Evolutionary conservation across 2,329 filamentous ascomycete species (phyloP).

Genomic region (Penicillium sp.): DNA sequence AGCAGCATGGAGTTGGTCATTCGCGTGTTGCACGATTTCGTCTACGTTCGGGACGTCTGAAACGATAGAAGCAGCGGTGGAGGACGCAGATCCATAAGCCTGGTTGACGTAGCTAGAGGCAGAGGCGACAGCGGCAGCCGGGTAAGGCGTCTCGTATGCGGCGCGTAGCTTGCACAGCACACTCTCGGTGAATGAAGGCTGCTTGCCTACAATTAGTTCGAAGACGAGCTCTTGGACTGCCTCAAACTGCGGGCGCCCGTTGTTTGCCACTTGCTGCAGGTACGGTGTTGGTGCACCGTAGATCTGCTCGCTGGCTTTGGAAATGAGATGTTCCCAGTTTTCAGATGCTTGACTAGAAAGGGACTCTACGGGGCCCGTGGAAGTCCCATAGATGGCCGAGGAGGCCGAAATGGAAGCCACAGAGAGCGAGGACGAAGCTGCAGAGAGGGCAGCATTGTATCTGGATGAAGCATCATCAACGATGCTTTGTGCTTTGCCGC

Average conservation of each 20-base stretch:
- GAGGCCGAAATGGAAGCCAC: slow-evolving; percentile 43
- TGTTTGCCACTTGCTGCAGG: slow-evolving; percentile 61
- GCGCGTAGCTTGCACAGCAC: slow-evolving; percentile 69
- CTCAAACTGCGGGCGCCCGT: slow-evolving; percentile 63
- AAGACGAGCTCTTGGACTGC: slow-evolving; percentile 70
- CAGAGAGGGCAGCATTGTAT: slow-evolving; percentile 46
- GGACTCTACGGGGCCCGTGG: slow-evolving; percentile 45
- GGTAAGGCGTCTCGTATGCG: slow-evolving; percentile 65
- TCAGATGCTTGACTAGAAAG: slow-evolving; percentile 56
- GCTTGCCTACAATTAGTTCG: slow-evolving; percentile 73
- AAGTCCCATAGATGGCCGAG: slow-evolving; percentile 46
- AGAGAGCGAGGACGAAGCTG: slow-evolving; percentile 44
- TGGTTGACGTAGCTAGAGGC: slow-evolving; percentile 55
- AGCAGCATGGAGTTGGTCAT: slow-evolving; percentile 56
- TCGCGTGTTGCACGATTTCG: slow-evolving; percentile 56
- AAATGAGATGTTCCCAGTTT: slow-evolving; percentile 63
- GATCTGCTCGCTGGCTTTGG: slow-evolving; percentile 65
- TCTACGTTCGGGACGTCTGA: slow-evolving; percentile 59
- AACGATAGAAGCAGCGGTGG: slow-evolving; percentile 35
- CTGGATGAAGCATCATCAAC: slow-evolving; percentile 45
- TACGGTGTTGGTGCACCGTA: slow-evolving; percentile 66
- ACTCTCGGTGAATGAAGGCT: slow-evolving; percentile 77
- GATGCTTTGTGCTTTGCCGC: slow-evolving; percentile 39
- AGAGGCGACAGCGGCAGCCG: slow-evolving; percentile 41
- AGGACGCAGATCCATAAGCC: slow-evolving; percentile 44